These are phyloP conservation scores for Maudiozyma pseudohumilis DNA, from an alignment of 805 yeast genomes.

Conservation along the genomic window DNA sequence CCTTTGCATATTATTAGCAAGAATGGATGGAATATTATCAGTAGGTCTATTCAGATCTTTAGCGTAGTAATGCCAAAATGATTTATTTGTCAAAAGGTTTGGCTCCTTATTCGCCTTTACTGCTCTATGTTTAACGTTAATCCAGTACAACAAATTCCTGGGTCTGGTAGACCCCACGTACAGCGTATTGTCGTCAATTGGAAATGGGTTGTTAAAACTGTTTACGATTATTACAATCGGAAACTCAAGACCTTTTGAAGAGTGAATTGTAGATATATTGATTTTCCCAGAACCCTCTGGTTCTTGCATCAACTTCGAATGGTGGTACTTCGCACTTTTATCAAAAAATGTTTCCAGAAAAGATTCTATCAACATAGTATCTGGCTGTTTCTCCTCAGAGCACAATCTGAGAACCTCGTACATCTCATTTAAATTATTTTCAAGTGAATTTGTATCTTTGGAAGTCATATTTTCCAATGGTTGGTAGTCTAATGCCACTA, in stretches of 20 bases:
- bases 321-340: conserved; percentile 11
- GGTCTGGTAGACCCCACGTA: conserved; percentile 68
- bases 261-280: conserved; percentile 58
- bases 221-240: conserved; percentile 51
- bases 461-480: conserved; percentile 12
- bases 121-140: conserved; percentile 12
- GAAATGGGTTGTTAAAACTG: conserved; percentile 5
- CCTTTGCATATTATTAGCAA: not conserved
- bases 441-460: conserved; percentile 17
- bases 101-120: not conserved
- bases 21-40: not conserved
- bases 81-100: conserved; percentile 7
- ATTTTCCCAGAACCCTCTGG: conserved; percentile 24
- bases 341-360: conserved; percentile 29
- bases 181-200: conserved; percentile 34
- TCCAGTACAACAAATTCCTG: conserved; percentile 28
- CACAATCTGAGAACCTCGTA: conserved; percentile 29
- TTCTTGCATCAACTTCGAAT: conserved; percentile 3
- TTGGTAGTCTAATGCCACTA: conserved; percentile 28
- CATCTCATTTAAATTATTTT: conserved; percentile 29
- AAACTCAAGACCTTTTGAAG: conserved; percentile 66
- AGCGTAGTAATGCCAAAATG: conserved; percentile 26
- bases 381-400: conserved; percentile 18
- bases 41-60: conserved; percentile 12
- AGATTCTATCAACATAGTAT: conserved; percentile 20